Evolutionary conservation across 208 protist species (phyloP).

Genomic region (Crithidia acanthocephali): DNA sequence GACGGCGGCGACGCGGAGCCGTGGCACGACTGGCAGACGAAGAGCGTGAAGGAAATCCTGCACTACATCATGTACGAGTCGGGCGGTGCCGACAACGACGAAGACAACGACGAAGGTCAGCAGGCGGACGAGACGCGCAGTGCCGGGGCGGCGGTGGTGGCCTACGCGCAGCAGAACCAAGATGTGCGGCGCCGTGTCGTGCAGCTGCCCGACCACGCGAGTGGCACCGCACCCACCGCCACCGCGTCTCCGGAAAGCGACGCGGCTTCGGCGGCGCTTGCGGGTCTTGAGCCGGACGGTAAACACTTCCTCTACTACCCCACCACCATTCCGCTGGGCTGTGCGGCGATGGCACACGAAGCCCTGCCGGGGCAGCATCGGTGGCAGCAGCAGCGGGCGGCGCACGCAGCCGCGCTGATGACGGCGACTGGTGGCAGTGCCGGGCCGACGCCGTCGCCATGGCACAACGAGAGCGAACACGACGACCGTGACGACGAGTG

Average conservation of each 20-base stretch:
- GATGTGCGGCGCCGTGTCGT: constrained; percentile 35
- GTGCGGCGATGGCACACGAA: constrained; percentile 29
- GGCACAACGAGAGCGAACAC: neutral
- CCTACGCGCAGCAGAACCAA: constrained; percentile 33
- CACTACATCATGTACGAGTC: constrained; percentile 37
- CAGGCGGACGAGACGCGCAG: neutral
- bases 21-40: constrained; percentile 16
- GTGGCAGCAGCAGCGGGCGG: constrained; percentile 11
- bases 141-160: constrained; percentile 7
- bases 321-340: constrained; percentile 46
- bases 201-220: neutral
- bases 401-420: neutral
- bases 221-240: neutral
- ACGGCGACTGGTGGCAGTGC: neutral
- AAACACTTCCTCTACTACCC: constrained; percentile 29
- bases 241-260: neutral
- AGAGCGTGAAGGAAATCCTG: constrained; percentile 35
- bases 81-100: constrained; percentile 4
- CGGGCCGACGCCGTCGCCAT: neutral
- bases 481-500: neutral
- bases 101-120: neutral
- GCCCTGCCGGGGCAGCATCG: constrained; percentile 16
- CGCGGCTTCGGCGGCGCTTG: neutral
- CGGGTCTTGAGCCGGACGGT: neutral
- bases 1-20: neutral